A percentile compares a stretch with the other conserved stretches of the same genome.
These are phyloP conservation scores for Boletellus ananas DNA, from an alignment of 768 basidiomycete species.

Conservation along the genomic window DNA sequence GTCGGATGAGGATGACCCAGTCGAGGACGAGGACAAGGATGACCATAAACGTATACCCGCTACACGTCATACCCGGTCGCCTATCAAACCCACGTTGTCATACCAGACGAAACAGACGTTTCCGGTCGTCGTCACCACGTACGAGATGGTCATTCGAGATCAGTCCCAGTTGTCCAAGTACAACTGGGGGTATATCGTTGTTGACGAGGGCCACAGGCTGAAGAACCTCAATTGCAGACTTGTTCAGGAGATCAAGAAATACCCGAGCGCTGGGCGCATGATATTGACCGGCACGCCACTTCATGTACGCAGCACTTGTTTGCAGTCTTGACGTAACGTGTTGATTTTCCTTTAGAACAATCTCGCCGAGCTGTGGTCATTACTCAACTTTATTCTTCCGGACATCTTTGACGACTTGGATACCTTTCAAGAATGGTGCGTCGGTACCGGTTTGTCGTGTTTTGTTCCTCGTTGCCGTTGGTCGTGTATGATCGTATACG, in stretches of 20 bases:
- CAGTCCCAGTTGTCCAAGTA: slow-evolving; percentile 60
- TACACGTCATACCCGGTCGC: slow-evolving; percentile 13
- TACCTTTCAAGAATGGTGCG: slow-evolving; percentile 85
- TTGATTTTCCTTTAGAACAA: slow-evolving; percentile 70
- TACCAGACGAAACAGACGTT: slow-evolving; percentile 42
- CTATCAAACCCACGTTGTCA: not conserved
- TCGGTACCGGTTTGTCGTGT: not conserved
- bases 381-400: slow-evolving; percentile 94
- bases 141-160: slow-evolving; percentile 90
- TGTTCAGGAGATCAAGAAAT: slow-evolving; percentile 86
- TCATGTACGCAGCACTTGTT: slow-evolving; percentile 54
- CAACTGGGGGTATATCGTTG: slow-evolving; percentile 89
- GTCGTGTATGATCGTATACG: not conserved
- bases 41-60: slow-evolving; percentile 16
- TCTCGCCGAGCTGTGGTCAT: slow-evolving; percentile 88
- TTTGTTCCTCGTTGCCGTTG: not conserved
- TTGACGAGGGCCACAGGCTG: slow-evolving; percentile 92
- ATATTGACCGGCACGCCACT: slow-evolving; percentile 95
- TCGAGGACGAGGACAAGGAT: slow-evolving; percentile 10
- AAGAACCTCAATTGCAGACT: slow-evolving; percentile 94
- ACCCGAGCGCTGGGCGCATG: slow-evolving; percentile 80
- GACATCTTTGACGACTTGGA: slow-evolving; percentile 89
- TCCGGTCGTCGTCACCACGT: slow-evolving; percentile 86
- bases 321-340: not conserved
- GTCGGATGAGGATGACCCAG: slow-evolving; percentile 15